Percentiles rank a stretch among this genome's conserved stretches.
Conservation (phyloP, 345 rosid genomes). For the Atalantia buxifolia region DNA sequence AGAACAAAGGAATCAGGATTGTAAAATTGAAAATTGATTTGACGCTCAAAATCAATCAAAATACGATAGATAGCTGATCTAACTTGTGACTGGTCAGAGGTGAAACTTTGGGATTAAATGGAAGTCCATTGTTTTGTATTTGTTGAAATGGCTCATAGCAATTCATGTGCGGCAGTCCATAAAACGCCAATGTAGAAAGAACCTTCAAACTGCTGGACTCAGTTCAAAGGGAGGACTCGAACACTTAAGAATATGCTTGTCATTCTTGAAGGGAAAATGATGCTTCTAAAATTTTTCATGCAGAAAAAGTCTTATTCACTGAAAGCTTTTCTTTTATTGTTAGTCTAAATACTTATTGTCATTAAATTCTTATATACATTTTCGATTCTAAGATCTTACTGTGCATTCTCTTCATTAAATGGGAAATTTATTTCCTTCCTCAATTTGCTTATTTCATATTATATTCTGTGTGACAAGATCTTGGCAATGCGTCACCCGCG, state of each 20-base stretch:
- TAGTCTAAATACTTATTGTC: not conserved
- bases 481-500: constrained; percentile 98
- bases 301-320: not conserved
- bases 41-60: not conserved
- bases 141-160: not conserved
- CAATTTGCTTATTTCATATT: constrained; percentile 4
- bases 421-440: too few species aligned
- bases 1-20: not conserved
- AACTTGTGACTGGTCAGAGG: too few species aligned
- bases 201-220: not conserved
- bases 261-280: not conserved
- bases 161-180: not conserved
- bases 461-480: constrained; percentile 49
- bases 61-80: not conserved
- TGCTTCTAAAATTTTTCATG: not conserved
- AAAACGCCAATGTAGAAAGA: not conserved
- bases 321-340: not conserved
- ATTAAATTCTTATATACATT: not conserved
- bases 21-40: not conserved
- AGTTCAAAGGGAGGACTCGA: not conserved
- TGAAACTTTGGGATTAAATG: too few species aligned
- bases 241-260: not conserved
- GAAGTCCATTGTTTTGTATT: not conserved
- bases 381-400: not conserved
- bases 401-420: not conserved